Percentiles rank a stretch among this genome's conserved stretches.
phyloP scores from a whole-genome alignment of 148 eudicot genomes.

The Rhododendron ferrugineum region DNA sequence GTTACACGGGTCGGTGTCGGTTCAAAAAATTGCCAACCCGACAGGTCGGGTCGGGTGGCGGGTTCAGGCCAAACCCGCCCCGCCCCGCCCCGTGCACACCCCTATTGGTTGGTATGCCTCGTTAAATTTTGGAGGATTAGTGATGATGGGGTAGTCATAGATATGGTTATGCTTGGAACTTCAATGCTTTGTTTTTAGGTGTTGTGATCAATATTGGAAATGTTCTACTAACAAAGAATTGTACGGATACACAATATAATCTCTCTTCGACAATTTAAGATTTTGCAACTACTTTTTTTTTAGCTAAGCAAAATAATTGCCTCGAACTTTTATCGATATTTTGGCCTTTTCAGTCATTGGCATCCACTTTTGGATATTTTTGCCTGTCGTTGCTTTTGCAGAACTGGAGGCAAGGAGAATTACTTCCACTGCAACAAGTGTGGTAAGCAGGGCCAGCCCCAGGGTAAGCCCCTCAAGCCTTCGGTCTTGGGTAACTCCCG shows the following conservation, averaged over 20 bases:
- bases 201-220: background rate
- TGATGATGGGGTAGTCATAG: background rate
- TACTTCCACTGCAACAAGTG: constrained; percentile 77
- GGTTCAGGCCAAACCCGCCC: no score
- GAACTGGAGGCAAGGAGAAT: constrained; percentile 73
- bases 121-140: background rate
- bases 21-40: no score
- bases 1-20: no score
- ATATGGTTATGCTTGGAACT: background rate
- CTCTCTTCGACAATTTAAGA: background rate
- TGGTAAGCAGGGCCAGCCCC: constrained; percentile 26
- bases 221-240: background rate
- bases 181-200: background rate
- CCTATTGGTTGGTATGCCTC: background rate
- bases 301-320: background rate
- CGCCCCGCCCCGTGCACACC: no score
- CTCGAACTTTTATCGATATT: background rate
- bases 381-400: constrained; percentile 13
- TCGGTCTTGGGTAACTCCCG: no score
- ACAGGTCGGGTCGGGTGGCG: no score
- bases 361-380: background rate
- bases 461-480: no score
- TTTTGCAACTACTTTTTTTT: background rate
- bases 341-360: background rate
- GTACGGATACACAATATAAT: background rate